Evolutionary conservation across 345 rosid species (phyloP), one percentile per base, ranked within the genome.

Genomic region (Aurinia saxatilis): DNA sequence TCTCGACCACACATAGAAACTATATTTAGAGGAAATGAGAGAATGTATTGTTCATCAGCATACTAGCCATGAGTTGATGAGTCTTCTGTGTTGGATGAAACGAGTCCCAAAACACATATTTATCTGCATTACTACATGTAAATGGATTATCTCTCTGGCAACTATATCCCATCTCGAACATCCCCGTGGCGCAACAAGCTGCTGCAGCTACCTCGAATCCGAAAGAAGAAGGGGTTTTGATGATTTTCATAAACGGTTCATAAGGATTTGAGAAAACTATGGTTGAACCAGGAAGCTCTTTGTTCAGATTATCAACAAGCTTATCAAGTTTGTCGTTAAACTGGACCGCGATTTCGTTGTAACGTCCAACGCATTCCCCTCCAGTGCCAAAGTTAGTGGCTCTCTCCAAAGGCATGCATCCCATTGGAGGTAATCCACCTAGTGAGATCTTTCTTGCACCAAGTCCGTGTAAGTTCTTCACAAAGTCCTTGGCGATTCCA

Each of bases 131-230:
- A 0, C 67, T 14, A 76, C 91, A 87, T 29, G 95, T 75, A 34
- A 77, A 81, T 0, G 73, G 72, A 18, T 47, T 68, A 1, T 50
- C 56, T 18, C 78, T 68, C 14, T 66, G 68, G 48, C 95, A 87
- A 16, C 84, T 74, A 56, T 84, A 87, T 0, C 91, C 91, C 95
- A 87, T 82, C 77, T 87, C 95, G 47, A 71, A 87, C 91, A 81
- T 79, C 10, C 95, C 95, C 0, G 87, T 77, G 0, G 89, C 91
- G 15, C 95, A 87, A 10, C 95, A 87, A 17, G 84, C 91, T 23
- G 76, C 49, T 0, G 37, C 52, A 0, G 83, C 69, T 6, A 66
- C 79, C 41, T 82, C 82, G 34, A 87, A 71, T 41, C 95, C 95
- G 73, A 74, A 81, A 16, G 40, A 42, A 2, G 74, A 69, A 60